phyloP scores from a whole-genome alignment of 441 rosid species.

The Euphorbia corollata region DNA sequence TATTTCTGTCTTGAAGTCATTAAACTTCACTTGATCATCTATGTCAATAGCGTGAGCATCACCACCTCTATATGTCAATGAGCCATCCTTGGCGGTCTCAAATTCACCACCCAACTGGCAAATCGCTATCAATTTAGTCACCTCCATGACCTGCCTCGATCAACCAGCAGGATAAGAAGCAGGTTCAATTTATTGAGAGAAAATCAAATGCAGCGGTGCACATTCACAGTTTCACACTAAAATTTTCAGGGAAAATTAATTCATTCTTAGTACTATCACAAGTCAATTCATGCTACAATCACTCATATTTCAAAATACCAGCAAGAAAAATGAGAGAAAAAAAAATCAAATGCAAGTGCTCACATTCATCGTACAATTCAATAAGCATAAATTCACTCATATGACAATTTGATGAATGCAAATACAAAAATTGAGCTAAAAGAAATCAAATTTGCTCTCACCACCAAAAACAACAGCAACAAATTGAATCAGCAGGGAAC shows the following conservation, averaged over 20 bases:
- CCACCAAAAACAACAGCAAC: neutral
- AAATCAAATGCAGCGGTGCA: neutral
- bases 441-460: neutral
- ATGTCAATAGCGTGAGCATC: conserved; percentile 88
- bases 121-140: conserved; percentile 57
- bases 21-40: conserved; percentile 52
- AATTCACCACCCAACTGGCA: conserved; percentile 87
- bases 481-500: neutral
- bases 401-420: no score
- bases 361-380: no score
- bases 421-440: neutral
- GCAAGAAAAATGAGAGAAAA: neutral
- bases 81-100: conserved; percentile 50
- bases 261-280: neutral
- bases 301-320: conserved; percentile 2
- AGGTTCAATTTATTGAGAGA: conserved; percentile 1
- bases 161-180: neutral
- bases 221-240: neutral
- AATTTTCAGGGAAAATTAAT: neutral
- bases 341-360: no score
- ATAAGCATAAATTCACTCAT: no score
- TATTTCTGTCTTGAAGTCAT: conserved; percentile 62
- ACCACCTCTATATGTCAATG: conserved; percentile 61
- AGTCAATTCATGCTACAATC: neutral
- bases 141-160: conserved; percentile 49